Conservation (phyloP, 2,329 filamentous ascomycete species). For the Ophiocordyceps camponoti-saundersi region DNA sequence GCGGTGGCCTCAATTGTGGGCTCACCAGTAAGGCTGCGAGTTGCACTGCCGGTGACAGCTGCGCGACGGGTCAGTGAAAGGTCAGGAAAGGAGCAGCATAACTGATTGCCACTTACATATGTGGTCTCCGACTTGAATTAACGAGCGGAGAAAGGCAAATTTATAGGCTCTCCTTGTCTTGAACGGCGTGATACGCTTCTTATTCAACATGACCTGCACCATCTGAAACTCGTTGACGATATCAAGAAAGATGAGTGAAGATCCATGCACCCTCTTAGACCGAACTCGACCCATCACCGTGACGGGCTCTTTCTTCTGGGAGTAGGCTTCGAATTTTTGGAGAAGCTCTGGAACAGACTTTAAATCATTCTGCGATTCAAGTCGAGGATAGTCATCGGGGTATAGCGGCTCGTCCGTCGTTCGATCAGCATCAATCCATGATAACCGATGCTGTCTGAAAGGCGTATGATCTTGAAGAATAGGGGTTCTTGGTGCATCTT, state of each 20-base stretch:
- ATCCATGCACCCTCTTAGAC: slow-evolving; percentile 53
- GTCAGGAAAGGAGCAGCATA: neutral
- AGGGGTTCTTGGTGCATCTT: neutral
- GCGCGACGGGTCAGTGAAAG: slow-evolving; percentile 10
- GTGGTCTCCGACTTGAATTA: slow-evolving; percentile 67
- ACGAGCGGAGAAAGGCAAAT: slow-evolving; percentile 44
- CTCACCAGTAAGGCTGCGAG: slow-evolving; percentile 55
- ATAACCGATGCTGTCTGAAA: slow-evolving; percentile 19
- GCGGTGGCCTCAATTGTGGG: slow-evolving; percentile 53
- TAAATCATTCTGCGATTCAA: slow-evolving; percentile 9
- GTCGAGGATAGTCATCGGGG: slow-evolving; percentile 17
- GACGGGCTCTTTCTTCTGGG: slow-evolving; percentile 13
- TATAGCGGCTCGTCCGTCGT: slow-evolving; percentile 18
- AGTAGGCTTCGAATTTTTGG: slow-evolving; percentile 10
- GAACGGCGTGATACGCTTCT: slow-evolving; percentile 23
- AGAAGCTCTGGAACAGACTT: slow-evolving; percentile 18
- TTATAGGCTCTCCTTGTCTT: slow-evolving; percentile 5
- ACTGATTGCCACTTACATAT: slow-evolving; percentile 42
- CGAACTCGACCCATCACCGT: slow-evolving; percentile 47
- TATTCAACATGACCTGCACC: slow-evolving; percentile 63
- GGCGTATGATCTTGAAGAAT: slow-evolving; percentile 11
- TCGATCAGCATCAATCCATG: slow-evolving; percentile 14
- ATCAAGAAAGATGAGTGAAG: slow-evolving; percentile 72
- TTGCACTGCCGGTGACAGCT: slow-evolving; percentile 56
- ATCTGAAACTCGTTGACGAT: slow-evolving; percentile 54